Evolutionary conservation across 2,329 filamentous ascomycete species (phyloP), one percentile per base, ranked within the genome.

Genomic region (Gliomastix tumulicola): DNA sequence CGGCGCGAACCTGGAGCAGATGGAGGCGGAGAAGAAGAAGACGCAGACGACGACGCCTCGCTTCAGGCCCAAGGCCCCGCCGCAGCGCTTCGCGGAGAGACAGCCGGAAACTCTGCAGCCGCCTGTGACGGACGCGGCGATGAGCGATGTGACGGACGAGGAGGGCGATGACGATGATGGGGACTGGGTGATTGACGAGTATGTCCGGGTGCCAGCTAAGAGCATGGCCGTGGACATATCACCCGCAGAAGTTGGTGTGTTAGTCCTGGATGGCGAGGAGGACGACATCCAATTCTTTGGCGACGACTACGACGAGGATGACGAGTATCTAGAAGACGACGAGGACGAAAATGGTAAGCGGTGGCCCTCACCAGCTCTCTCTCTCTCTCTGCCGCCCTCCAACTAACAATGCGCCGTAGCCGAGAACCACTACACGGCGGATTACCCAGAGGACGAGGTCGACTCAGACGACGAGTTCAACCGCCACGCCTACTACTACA

Each of bases 401-500:
- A 17, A 34, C 30, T 8, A 3, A 34, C 13, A 21, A 7, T 20
- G 12, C 22, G 5, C 17, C 9, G 13, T 41, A 80, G 82, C 84
- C 23, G 84, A 89, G 53, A 82, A 87, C 49, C 80, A 87, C 57
- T 88, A 88, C 51, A 78, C 79, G 4, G 81, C 83, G 37, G 84
- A 89, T 54, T 89, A 89, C 47, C 84, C 84, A 1, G 84, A 89
- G 43, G 84, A 89, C 37, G 84, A 89, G 53, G 71, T 88, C 12
- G 80, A 77, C 31, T 81, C 77, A 13, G 83, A 88, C 47, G 62
- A 66, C 36, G 63, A 66, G 40, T 64, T 69, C 42, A 73, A 67
- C 30, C 63, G 66, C 9, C 69, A 76, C 37, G 54, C 74, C 2
- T 80, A 80, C 50, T 57, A 63, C 22, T 79, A 71, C 49, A 65